Percentiles rank a stretch among this genome's conserved stretches.
phyloP scores from a whole-genome alignment of 2,329 filamentous ascomycete species.

The Apiospora koreana region DNA sequence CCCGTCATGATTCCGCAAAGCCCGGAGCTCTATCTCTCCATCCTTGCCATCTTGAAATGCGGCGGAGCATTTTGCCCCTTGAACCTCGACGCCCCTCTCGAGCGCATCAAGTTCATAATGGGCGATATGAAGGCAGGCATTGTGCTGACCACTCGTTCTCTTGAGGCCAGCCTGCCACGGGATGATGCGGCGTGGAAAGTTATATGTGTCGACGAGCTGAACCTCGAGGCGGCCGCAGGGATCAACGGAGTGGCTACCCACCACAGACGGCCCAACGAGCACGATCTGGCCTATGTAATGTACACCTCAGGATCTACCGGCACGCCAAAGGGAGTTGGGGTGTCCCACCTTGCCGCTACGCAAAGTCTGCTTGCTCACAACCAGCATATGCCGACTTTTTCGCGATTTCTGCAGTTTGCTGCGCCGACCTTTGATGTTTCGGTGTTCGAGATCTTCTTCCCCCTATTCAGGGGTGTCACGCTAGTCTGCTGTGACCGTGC shows the following conservation, averaged over 20 bases:
- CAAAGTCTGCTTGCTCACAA: constrained; percentile 85
- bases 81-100: constrained; percentile 73
- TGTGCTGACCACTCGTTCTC: constrained; percentile 61
- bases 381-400: constrained; percentile 72
- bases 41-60: constrained; percentile 76
- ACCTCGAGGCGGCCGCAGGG: background rate
- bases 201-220: constrained; percentile 12
- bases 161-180: constrained; percentile 43
- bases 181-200: constrained; percentile 9
- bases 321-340: constrained; percentile 80
- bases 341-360: constrained; percentile 78
- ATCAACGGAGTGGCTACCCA: background rate
- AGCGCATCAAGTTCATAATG: constrained; percentile 78
- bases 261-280: constrained; percentile 18
- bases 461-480: constrained; percentile 71
- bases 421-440: constrained; percentile 93
- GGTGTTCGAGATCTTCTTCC: constrained; percentile 93
- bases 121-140: constrained; percentile 72
- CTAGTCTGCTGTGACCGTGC: constrained; percentile 70
- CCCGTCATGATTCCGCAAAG: constrained; percentile 79
- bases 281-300: constrained; percentile 79
- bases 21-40: constrained; percentile 73
- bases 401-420: constrained; percentile 86
- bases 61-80: constrained; percentile 87
- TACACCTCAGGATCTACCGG: constrained; percentile 93